Evolutionary conservation across 805 yeast species (phyloP), one percentile per base, ranked within the genome.

Genomic region (Groenewaldozyma salmanticensis): DNA sequence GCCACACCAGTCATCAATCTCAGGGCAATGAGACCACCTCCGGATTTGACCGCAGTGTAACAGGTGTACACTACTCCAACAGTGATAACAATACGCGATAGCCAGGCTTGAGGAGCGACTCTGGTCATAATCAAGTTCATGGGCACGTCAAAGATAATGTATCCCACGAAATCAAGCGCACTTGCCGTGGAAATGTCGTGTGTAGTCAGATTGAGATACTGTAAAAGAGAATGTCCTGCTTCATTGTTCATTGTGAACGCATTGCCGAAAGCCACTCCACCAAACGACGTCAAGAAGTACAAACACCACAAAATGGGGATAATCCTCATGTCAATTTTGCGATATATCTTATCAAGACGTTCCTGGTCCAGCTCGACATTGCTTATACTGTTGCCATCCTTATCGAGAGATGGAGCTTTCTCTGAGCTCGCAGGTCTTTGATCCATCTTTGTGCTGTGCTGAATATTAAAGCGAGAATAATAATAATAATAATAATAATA

Each of bases 51-150:
- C 1, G 82, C 79, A 4, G 78, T 66, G 55, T 81, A 82, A 57
- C 94, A 86, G 1, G 82, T 58, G 53, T 81, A 83, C 1, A 82
- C 86, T 33, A 83, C 51, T 6, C 95, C 95, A 34, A 85, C 84
- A 21, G 84, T 68, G 32, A 81, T 65, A 27, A 82, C 79, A 50
- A 81, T 84, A 59, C 95, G 74, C 5, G 84, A 68, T 47, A 85
- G 64, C 95, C 95, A 85, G 1, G 81, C 72, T 52, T 85, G 92
- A 2, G 95, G 94, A 19, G 87, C 78, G 5, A 83, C 71, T 42
- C 69, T 67, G n/a, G 94, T 84, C 94, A 85, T 83, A 38, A 75
- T 63, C 51, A 85, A 67, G 60, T 85, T 85, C 88, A 83, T 83
- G 27, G 95, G 95, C 27, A 85, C 77, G 59, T 85, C 95, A 55